Evolutionary conservation across 495 filamentous ascomycete genomes (phyloP).

Genomic region (Daldinia loculata): DNA sequence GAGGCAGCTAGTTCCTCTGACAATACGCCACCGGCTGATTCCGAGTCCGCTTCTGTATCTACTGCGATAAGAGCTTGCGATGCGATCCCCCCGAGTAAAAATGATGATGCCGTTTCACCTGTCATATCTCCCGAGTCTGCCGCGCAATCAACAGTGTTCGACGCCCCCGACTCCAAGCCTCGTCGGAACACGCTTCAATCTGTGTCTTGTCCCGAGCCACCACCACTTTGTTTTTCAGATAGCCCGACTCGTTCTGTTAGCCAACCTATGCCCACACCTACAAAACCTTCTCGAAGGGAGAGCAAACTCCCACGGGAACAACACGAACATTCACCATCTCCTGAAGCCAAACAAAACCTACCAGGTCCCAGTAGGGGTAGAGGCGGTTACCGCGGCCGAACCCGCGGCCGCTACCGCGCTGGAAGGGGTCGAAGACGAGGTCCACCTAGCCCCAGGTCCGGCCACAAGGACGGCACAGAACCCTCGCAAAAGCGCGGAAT

Average conservation of each 20-base stretch:
- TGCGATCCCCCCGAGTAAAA: slow-evolving; percentile 17
- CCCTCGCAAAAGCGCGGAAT: slow-evolving; percentile 20
- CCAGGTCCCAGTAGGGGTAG: slow-evolving; percentile 33
- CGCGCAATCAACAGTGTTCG: slow-evolving; percentile 10
- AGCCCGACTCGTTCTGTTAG: slow-evolving; percentile 44
- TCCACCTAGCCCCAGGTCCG: slow-evolving; percentile 24
- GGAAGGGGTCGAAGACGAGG: slow-evolving; percentile 37
- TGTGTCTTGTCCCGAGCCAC: slow-evolving; percentile 42
- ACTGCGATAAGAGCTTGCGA: slow-evolving; percentile 31
- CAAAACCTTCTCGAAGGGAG: not conserved
- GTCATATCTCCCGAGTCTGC: slow-evolving; percentile 22
- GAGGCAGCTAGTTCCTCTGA: slow-evolving; percentile 26
- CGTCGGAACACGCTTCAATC: slow-evolving; percentile 47
- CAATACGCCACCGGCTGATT: slow-evolving; percentile 3
- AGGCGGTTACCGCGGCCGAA: slow-evolving; percentile 37
- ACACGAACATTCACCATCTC: not conserved
- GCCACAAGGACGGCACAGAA: slow-evolving; percentile 10
- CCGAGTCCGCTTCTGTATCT: slow-evolving; percentile 31
- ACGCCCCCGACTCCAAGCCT: slow-evolving; percentile 34
- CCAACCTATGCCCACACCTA: slow-evolving; percentile 39
- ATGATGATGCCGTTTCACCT: slow-evolving; percentile 31
- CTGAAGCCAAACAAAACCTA: slow-evolving; percentile 9
- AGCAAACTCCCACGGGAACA: slow-evolving; percentile 5
- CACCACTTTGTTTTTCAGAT: slow-evolving; percentile 24
- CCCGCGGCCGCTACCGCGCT: slow-evolving; percentile 42